Evolutionary conservation across 768 basidiomycete species (phyloP).

Genomic region (Pisolithus marmoratus): DNA sequence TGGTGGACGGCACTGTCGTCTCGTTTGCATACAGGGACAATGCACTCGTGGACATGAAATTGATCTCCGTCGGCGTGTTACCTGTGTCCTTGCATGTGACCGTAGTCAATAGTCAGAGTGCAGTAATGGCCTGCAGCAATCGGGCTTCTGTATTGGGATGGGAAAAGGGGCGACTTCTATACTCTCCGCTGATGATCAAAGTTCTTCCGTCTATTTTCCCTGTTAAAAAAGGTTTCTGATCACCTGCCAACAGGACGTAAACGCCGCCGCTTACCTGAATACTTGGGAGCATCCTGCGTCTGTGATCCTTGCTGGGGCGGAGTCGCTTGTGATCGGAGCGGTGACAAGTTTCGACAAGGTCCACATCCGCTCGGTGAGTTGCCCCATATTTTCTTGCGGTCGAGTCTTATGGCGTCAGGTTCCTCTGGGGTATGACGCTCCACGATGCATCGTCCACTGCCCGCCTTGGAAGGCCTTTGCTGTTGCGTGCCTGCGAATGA

Average conservation of each 20-base stretch:
- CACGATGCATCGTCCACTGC: conserved; percentile 61
- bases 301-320: conserved; percentile 52
- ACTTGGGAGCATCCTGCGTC: conserved; percentile 43
- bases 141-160: conserved; percentile 64
- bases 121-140: conserved; percentile 69
- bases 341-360: conserved; percentile 68
- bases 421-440: conserved; percentile 66
- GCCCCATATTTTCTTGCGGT: background rate
- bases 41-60: conserved; percentile 43
- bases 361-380: conserved; percentile 69
- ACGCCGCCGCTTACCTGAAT: conserved; percentile 46
- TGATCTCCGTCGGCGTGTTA: conserved; percentile 56
- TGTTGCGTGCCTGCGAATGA: conserved; percentile 52
- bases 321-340: conserved; percentile 57
- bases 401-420: conserved; percentile 38
- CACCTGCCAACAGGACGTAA: conserved; percentile 40
- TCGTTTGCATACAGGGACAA: conserved; percentile 44
- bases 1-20: conserved; percentile 69
- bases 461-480: conserved; percentile 52
- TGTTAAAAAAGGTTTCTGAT: background rate
- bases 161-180: conserved; percentile 57
- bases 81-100: conserved; percentile 61
- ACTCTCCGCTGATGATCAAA: conserved; percentile 72
- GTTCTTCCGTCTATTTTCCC: conserved; percentile 20
- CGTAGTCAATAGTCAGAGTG: conserved; percentile 43